Conservation (phyloP, 2,329 filamentous ascomycete genomes). For the Ascochyta koolunga region DNA sequence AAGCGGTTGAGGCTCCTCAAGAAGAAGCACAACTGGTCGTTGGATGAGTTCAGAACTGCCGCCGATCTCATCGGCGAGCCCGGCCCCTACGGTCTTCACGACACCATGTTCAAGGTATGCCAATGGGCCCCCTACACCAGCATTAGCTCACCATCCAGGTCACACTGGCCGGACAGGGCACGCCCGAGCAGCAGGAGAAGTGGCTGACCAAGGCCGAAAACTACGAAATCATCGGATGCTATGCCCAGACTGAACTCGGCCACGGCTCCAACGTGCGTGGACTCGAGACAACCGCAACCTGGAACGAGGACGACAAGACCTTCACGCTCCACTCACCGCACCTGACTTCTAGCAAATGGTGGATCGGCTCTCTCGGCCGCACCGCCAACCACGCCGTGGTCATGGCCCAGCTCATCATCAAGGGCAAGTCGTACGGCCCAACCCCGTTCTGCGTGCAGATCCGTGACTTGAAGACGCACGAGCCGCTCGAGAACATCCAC, state of each 20-base stretch:
- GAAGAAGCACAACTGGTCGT: conserved; percentile 69
- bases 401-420: conserved; percentile 76
- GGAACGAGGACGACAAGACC: conserved; percentile 74
- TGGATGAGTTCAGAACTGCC: conserved; percentile 68
- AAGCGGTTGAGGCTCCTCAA: conserved; percentile 73
- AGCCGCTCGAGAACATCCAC: conserved; percentile 61
- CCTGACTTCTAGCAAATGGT: conserved; percentile 81
- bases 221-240: conserved; percentile 78
- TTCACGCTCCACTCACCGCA: conserved; percentile 76
- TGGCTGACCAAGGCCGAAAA: conserved; percentile 72
- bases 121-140: not conserved
- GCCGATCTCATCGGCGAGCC: conserved; percentile 75
- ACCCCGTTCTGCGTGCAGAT: conserved; percentile 82
- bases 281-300: conserved; percentile 74
- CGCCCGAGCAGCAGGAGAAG: conserved; percentile 73
- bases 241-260: conserved; percentile 80
- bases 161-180: conserved; percentile 74
- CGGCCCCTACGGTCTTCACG: conserved; percentile 75
- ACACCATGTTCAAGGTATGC: conserved; percentile 69
- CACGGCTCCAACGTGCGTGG: conserved; percentile 72
- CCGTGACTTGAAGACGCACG: conserved; percentile 58
- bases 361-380: conserved; percentile 79
- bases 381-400: conserved; percentile 79
- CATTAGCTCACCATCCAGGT: conserved; percentile 51
- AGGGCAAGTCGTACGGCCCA: conserved; percentile 72